Percentiles rank a stretch among this genome's conserved stretches.
phyloP scores from a whole-genome alignment of 306 rosid species.

The Lathyrus oleraceus region DNA sequence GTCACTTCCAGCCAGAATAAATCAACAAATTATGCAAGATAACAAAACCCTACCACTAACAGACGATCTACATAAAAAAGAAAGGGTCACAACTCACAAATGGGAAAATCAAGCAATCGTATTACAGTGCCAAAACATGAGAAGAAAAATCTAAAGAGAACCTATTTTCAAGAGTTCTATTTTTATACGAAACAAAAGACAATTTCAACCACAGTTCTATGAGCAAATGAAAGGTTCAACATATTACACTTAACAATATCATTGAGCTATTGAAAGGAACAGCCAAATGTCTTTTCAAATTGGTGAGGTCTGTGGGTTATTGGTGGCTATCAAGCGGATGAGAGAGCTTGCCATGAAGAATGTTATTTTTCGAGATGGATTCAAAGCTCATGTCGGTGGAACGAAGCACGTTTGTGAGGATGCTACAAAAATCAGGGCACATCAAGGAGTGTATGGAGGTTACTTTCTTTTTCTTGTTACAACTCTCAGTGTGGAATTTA shows the following conservation, averaged over 20 bases:
- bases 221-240: conserved; percentile 12
- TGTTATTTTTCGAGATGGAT: neutral
- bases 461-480: neutral
- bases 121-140: neutral
- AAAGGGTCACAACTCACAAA: neutral
- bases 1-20: neutral
- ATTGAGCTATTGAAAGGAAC: neutral
- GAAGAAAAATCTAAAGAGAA: neutral
- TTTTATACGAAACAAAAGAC: neutral
- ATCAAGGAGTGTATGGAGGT: neutral
- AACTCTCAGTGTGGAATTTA: neutral
- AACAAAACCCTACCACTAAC: conserved; percentile 8
- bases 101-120: neutral
- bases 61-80: neutral
- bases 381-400: neutral
- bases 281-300: neutral
- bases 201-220: neutral
- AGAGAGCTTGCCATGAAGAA: neutral
- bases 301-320: neutral
- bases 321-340: neutral
- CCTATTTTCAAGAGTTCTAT: neutral
- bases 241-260: conserved; percentile 6
- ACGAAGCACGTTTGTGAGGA: neutral
- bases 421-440: neutral
- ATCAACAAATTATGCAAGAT: conserved; percentile 16